Conservation (phyloP, 176 grass and related monocot genomes). For the Neostapfia colusana region DNA sequence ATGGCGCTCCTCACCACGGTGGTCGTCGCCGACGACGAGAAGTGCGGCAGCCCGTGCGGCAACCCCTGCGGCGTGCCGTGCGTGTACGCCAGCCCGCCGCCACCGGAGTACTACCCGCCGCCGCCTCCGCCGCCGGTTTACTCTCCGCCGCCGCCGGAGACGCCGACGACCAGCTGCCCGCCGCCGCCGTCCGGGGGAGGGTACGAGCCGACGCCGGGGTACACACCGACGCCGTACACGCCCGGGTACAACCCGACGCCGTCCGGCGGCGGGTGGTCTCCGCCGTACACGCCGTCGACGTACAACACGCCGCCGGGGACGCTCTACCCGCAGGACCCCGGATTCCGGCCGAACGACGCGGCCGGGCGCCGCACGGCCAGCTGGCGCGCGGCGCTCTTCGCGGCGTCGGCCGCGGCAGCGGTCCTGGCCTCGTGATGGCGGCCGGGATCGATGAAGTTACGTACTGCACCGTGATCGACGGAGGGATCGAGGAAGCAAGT, state of each 20-base stretch:
- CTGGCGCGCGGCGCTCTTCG: slow-evolving; percentile 10
- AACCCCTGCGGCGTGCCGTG: slow-evolving; percentile 43
- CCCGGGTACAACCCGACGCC: slow-evolving; percentile 39
- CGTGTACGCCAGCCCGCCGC: slow-evolving; percentile 65
- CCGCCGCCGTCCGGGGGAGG: slow-evolving; percentile 44
- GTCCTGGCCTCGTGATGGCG: slow-evolving; percentile 44
- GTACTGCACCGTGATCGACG: not conserved
- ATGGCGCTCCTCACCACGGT: not conserved
- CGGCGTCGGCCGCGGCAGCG: not conserved
- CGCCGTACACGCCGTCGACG: slow-evolving; percentile 52
- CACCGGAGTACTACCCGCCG: slow-evolving; percentile 39
- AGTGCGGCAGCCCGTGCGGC: slow-evolving; percentile 59
- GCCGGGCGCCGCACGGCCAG: not conserved
- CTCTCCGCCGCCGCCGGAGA: slow-evolving; percentile 39
- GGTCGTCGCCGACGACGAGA: slow-evolving; percentile 29
- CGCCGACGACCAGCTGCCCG: slow-evolving; percentile 37
- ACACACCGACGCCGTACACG: slow-evolving; percentile 2
- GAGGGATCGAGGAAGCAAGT: not conserved
- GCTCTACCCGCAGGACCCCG: slow-evolving; percentile 67
- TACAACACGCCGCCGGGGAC: slow-evolving; percentile 53
- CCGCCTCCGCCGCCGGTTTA: slow-evolving; percentile 24
- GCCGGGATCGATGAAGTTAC: too few relatives aligned
- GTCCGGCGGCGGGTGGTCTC: slow-evolving; percentile 38
- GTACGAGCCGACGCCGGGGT: slow-evolving; percentile 40
- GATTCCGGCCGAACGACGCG: slow-evolving; percentile 51